Conservation (phyloP, 306 rosid genomes). For the Quercus engelmannii region DNA sequence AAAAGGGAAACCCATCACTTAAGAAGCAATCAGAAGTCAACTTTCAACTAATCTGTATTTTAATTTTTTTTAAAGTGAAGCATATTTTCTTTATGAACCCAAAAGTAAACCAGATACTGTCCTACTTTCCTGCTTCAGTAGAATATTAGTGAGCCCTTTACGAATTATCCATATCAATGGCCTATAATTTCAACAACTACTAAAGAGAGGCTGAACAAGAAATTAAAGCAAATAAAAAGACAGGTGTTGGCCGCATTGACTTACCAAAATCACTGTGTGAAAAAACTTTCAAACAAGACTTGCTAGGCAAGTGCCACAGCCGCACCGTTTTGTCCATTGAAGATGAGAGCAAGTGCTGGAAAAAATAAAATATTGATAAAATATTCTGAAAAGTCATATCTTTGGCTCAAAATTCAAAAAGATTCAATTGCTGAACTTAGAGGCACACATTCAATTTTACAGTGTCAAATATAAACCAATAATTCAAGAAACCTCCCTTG, state of each 20-base stretch:
- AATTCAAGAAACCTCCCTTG: background rate
- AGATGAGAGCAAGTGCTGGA: slow-evolving; percentile 94
- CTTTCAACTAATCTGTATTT: background rate
- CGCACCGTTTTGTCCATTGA: slow-evolving; percentile 99
- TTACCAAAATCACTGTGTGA: slow-evolving; percentile 96
- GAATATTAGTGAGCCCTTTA: background rate
- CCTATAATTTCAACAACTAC: slow-evolving; percentile 8
- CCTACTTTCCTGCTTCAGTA: background rate
- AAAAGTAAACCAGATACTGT: background rate
- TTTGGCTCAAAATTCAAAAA: slow-evolving; percentile 12
- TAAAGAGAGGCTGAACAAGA: slow-evolving; percentile 14
- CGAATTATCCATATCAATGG: background rate
- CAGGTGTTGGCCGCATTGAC: slow-evolving; percentile 21
- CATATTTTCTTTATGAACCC: background rate
- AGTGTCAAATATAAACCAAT: slow-evolving; percentile 7
- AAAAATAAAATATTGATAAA: slow-evolving; percentile 22
- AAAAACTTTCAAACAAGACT: slow-evolving; percentile 80
- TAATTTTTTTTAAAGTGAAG: background rate
- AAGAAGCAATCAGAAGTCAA: background rate
- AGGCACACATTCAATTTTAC: slow-evolving; percentile 5
- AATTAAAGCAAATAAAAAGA: slow-evolving; percentile 4
- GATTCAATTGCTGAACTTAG: background rate
- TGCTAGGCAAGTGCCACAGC: slow-evolving; percentile 85
- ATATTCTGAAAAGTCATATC: slow-evolving; percentile 4
- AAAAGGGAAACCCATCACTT: background rate